phyloP scores from a whole-genome alignment of 2,329 filamentous ascomycete species.

The Harringtonia lauricola region DNA sequence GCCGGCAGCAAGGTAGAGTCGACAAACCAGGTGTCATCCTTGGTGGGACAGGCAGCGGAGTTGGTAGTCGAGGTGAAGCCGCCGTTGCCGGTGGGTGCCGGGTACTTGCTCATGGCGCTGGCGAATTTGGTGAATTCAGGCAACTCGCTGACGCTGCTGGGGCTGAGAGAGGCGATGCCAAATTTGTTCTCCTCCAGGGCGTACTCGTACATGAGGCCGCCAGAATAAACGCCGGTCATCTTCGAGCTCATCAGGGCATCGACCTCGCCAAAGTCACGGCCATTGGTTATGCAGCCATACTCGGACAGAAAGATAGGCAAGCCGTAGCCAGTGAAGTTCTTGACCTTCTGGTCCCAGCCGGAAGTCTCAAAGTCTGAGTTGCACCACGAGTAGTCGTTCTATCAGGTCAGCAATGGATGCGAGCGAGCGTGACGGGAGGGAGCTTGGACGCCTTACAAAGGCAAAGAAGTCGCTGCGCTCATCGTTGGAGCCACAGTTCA shows the following conservation, averaged over 20 bases:
- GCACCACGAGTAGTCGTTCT: constrained; percentile 83
- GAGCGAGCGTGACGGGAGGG: not conserved
- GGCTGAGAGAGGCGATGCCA: constrained; percentile 62
- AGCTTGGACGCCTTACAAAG: constrained; percentile 34
- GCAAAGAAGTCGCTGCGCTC: constrained; percentile 81
- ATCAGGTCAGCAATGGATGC: not conserved
- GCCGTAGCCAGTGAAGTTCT: constrained; percentile 78
- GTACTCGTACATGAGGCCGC: constrained; percentile 95
- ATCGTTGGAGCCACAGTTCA: constrained; percentile 84
- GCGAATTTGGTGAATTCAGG: constrained; percentile 50
- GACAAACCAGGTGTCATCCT: constrained; percentile 38
- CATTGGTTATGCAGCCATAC: constrained; percentile 79
- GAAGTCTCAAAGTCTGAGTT: constrained; percentile 57
- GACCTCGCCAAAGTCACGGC: constrained; percentile 72
- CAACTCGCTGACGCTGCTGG: constrained; percentile 41
- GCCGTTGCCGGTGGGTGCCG: constrained; percentile 38
- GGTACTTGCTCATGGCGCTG: constrained; percentile 34
- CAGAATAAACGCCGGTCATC: constrained; percentile 88
- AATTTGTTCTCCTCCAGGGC: constrained; percentile 67
- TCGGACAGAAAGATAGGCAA: constrained; percentile 91
- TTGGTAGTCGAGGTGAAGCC: constrained; percentile 37
- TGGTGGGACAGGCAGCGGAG: constrained; percentile 36
- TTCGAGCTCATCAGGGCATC: constrained; percentile 65
- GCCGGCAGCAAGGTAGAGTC: constrained; percentile 36
- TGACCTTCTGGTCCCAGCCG: constrained; percentile 81